Evolutionary conservation across 2,329 filamentous ascomycete species (phyloP).

Genomic region (Rutstroemia sp.): DNA sequence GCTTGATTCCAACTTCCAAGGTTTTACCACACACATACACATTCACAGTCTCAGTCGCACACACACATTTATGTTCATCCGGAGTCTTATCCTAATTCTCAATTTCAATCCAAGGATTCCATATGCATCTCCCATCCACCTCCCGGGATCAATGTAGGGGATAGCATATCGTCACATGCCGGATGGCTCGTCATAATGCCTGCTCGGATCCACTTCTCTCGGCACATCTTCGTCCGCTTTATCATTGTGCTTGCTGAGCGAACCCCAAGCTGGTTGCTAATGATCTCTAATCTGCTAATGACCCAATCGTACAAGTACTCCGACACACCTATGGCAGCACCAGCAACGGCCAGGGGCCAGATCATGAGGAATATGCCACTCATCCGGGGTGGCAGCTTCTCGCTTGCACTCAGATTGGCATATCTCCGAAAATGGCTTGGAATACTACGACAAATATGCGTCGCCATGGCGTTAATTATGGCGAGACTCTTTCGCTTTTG

Average conservation of each 20-base stretch:
- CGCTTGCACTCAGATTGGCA: background rate
- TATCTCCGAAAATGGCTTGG: constrained; percentile 12
- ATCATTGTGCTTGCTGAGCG: constrained; percentile 14
- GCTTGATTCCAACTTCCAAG: too few relatives aligned
- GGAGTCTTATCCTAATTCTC: too few relatives aligned
- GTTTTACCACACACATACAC: too few relatives aligned
- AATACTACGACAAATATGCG: constrained; percentile 20
- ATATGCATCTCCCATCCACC: background rate
- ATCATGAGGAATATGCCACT: constrained; percentile 17
- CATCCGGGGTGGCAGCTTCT: constrained; percentile 10
- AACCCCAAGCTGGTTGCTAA: constrained; percentile 20
- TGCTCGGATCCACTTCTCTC: constrained; percentile 9
- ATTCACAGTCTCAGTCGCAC: too few relatives aligned
- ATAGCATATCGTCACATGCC: background rate
- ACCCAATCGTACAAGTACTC: constrained; percentile 18
- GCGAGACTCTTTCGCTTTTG: constrained; percentile 12
- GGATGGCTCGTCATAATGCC: background rate
- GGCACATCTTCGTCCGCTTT: constrained; percentile 8
- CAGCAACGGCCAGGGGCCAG: constrained; percentile 19
- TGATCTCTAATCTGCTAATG: constrained; percentile 15
- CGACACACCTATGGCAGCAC: constrained; percentile 16
- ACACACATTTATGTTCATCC: too few relatives aligned
- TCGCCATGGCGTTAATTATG: constrained; percentile 16
- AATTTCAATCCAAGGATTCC: background rate
- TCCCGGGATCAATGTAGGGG: background rate